phyloP scores from a whole-genome alignment of 2,329 filamentous ascomycete species.

The Apiospora rasikravindrae region DNA sequence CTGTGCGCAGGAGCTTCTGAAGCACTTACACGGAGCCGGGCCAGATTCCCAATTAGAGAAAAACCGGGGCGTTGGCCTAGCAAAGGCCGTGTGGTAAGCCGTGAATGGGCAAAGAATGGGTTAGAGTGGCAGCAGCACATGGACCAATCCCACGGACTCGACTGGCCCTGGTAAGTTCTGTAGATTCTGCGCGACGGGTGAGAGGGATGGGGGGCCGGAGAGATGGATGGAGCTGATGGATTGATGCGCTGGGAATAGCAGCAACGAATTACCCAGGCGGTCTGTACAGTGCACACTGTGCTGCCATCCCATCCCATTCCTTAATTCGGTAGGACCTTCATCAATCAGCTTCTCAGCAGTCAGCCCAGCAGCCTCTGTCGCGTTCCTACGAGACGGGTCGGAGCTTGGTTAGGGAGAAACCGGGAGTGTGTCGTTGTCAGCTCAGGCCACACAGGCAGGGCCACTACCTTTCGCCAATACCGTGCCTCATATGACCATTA shows the following conservation, averaged over 20 bases:
- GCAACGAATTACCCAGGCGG: neutral
- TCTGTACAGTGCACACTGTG: constrained; percentile 10
- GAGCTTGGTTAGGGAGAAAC: constrained; percentile 6
- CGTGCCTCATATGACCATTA: constrained; percentile 4
- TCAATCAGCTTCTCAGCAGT: neutral
- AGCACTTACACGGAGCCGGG: constrained; percentile 12
- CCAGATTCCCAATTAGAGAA: constrained; percentile 10
- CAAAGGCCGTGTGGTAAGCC: constrained; percentile 11
- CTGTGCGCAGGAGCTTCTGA: constrained; percentile 10
- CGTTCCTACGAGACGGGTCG: neutral
- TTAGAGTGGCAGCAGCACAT: constrained; percentile 1
- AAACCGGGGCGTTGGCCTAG: constrained; percentile 16
- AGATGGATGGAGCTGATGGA: constrained; percentile 7
- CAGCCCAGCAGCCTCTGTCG: neutral
- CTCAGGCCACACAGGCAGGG: neutral
- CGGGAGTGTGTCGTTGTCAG: neutral
- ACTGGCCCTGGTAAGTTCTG: neutral
- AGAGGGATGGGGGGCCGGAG: constrained; percentile 10
- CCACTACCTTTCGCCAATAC: constrained; percentile 3
- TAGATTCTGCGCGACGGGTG: constrained; percentile 5
- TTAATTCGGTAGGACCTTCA: neutral
- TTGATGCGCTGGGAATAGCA: constrained; percentile 14
- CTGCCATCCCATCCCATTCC: neutral
- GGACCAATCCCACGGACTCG: constrained; percentile 1
- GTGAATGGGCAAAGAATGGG: neutral